Evolutionary conservation across 108 stramenopile species (phyloP), one percentile per base, ranked within the genome.

Genomic region (Asterionellopsis glacialis): DNA sequence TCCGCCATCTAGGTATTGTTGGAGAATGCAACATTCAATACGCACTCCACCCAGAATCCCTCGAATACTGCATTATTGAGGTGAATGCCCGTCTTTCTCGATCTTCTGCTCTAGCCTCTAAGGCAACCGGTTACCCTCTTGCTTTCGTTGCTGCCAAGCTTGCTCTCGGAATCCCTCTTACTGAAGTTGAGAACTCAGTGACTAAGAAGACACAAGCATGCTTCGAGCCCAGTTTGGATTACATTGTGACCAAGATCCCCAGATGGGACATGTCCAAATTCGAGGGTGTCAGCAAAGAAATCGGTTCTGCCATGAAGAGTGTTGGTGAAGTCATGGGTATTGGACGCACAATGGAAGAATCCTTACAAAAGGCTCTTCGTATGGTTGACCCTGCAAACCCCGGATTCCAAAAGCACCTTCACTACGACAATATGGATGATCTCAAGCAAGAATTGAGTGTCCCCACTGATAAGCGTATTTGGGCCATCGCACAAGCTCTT

Each of bases 21-120:
- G 98, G 98, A 64, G 98, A 98, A 75, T 98, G 98, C 76, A 98
- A 98, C 83, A 98, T 98, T 69, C 98, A 98, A 76, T 98, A 98
- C 69, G 98, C 98, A 38, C 88, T 98, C 41, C 90, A 97, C 71
- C 98, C 98, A 9, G 73, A 81, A 63, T 92, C 90, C 16, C 49
- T 88, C 21, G 93, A 96, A 61, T 98, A 97, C 74, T 90, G 88
- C 81, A 98, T 98, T 60, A 97, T 98, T 57, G 98, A 98, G 73
- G 96, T 98, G 44, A 98, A 98, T 68, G 84, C 98, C 42, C 96
- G 98, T 65, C 90, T 98, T 25, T 97, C 96, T 40, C 90, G 98
- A 26, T 97, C 96, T 26, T 97, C 96, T 13, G 98, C 98, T 55
- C 78, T 98, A 26, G 98, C 98, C 15, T 96, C 95, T 57, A 98